Percentiles rank a stretch among this genome's conserved stretches.
Conservation (phyloP, 2,329 filamentous ascomycete genomes). For the Arthroderma sp. region DNA sequence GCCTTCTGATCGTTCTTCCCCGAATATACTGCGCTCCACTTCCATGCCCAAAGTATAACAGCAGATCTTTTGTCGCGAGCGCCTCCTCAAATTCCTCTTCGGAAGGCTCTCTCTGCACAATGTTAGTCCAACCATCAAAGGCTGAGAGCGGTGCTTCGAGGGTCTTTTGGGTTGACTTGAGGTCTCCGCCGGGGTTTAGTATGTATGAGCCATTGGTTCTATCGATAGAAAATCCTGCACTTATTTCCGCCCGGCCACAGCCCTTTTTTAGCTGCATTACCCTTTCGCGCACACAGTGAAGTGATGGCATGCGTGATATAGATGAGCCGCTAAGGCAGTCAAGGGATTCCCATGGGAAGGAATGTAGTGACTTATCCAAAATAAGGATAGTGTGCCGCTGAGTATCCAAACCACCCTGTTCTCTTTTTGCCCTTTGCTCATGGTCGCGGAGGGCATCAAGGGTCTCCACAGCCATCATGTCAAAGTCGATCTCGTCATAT, state of each 20-base stretch:
- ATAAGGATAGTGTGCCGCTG: slow-evolving; percentile 66
- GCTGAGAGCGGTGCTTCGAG: slow-evolving; percentile 55
- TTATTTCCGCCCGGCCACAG: not conserved
- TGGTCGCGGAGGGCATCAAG: slow-evolving; percentile 73
- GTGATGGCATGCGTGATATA: slow-evolving; percentile 76
- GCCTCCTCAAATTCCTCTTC: slow-evolving; percentile 64
- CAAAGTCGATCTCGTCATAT: slow-evolving; percentile 95
- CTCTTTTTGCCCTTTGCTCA: slow-evolving; percentile 36
- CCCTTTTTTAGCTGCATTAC: slow-evolving; percentile 41
- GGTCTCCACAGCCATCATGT: slow-evolving; percentile 76
- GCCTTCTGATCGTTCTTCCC: slow-evolving; percentile 63
- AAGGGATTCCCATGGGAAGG: slow-evolving; percentile 91
- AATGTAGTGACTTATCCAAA: slow-evolving; percentile 78
- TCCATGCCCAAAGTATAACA: slow-evolving; percentile 94
- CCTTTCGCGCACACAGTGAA: slow-evolving; percentile 66
- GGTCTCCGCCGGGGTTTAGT: slow-evolving; percentile 76
- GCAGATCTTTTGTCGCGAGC: slow-evolving; percentile 53
- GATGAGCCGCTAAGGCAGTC: slow-evolving; percentile 69
- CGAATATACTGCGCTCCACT: slow-evolving; percentile 91
- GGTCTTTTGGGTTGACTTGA: slow-evolving; percentile 63
- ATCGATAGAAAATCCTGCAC: slow-evolving; percentile 41
- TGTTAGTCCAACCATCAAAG: slow-evolving; percentile 48
- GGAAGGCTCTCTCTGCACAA: slow-evolving; percentile 55
- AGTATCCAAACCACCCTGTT: slow-evolving; percentile 12
- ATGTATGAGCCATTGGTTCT: slow-evolving; percentile 49